phyloP scores from a whole-genome alignment of 371 early-diverging fungal species.

The Actinomucor elegans region DNA sequence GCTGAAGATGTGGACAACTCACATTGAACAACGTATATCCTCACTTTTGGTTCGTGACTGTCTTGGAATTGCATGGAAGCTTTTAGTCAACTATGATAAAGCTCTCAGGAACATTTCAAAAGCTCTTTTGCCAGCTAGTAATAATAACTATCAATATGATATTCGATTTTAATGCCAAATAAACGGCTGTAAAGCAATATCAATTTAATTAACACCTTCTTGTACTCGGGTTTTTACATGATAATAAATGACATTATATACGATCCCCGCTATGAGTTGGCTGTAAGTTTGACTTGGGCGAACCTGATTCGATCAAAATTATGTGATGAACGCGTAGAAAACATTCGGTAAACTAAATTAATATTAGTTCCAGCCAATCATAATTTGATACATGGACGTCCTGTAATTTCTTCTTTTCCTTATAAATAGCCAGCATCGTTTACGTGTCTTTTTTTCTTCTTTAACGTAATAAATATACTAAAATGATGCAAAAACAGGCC shows the following conservation, averaged over 20 bases:
- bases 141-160: no score
- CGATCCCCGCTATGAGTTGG: conserved; percentile 6
- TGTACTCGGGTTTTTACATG: background rate
- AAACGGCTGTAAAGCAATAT: background rate
- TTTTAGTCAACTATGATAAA: background rate
- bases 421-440: conserved; percentile 9
- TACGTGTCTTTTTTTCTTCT: conserved; percentile 20
- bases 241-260: background rate
- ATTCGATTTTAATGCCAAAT: background rate
- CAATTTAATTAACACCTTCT: background rate
- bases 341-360: conserved; percentile 16
- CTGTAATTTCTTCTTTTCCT: conserved; percentile 5
- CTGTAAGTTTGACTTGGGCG: conserved; percentile 23
- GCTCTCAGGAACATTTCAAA: background rate
- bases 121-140: background rate
- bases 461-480: conserved; percentile 15
- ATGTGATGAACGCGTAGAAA: background rate
- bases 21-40: background rate
- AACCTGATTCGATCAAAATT: conserved; percentile 23
- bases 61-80: background rate
- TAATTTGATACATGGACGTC: conserved; percentile 38
- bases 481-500: conserved; percentile 46
- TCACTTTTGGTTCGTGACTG: conserved; percentile 1
- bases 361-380: conserved; percentile 35
- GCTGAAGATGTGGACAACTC: background rate